phyloP scores from a whole-genome alignment of 495 filamentous ascomycete genomes.

The Xylaria flabelliformis region DNA sequence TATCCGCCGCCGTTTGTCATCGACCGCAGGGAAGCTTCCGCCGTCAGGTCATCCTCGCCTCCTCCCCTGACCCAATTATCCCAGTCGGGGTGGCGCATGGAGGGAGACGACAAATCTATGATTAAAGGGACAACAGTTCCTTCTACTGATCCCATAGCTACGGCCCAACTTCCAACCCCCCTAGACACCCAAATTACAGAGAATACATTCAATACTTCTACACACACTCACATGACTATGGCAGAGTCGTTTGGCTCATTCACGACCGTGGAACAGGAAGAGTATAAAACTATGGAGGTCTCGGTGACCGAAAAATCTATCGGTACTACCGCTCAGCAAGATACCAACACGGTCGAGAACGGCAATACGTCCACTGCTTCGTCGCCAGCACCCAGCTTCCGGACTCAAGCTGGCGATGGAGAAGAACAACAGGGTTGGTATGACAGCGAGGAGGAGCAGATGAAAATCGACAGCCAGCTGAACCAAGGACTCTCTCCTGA shows the following conservation, averaged over 20 bases:
- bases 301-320: constrained; percentile 3
- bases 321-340: background rate
- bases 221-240: background rate
- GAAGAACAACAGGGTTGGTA: constrained; percentile 27
- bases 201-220: background rate
- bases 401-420: constrained; percentile 31
- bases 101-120: constrained; percentile 4
- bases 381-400: constrained; percentile 31
- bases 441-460: constrained; percentile 20
- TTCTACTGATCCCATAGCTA: constrained; percentile 10
- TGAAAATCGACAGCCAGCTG: background rate
- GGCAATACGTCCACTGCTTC: background rate
- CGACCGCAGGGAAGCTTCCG: background rate
- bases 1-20: background rate
- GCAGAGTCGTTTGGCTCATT: constrained; percentile 6
- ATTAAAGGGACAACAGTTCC: constrained; percentile 16
- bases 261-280: background rate
- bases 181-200: constrained; percentile 32
- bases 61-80: constrained; percentile 30
- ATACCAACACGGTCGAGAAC: background rate
- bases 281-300: background rate
- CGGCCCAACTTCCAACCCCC: constrained; percentile 35
- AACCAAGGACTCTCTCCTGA: background rate
- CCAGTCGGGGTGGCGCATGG: constrained; percentile 16
- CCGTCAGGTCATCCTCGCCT: constrained; percentile 30